Evolutionary conservation across 495 filamentous ascomycete genomes (phyloP).

Genomic region (Annulohypoxylon maeteangense): DNA sequence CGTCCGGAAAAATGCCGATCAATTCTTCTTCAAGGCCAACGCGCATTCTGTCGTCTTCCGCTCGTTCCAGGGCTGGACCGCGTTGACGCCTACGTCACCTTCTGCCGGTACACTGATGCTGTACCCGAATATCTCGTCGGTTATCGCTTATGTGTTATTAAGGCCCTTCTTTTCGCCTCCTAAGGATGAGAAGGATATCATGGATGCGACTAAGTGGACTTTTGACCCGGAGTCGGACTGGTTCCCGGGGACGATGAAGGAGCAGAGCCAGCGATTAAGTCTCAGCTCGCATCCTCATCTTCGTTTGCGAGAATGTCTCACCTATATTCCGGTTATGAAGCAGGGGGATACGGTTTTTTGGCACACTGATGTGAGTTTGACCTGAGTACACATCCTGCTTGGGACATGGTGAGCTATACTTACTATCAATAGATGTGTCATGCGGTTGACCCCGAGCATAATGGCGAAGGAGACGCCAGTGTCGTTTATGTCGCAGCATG

Average conservation of each 20-base stretch:
- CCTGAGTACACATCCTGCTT: neutral
- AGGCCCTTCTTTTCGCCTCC: conserved; percentile 7
- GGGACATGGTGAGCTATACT: neutral
- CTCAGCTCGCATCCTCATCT: conserved; percentile 1
- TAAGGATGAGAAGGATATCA: neutral
- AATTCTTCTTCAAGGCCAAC: conserved; percentile 3
- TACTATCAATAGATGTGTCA: neutral
- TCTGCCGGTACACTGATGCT: neutral
- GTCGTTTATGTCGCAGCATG: neutral
- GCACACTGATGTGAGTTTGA: neutral
- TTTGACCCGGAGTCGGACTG: neutral
- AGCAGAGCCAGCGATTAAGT: conserved; percentile 5
- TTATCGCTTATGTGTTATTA: neutral
- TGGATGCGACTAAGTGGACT: neutral
- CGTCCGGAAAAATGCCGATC: neutral
- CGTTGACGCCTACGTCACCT: neutral
- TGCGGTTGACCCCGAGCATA: conserved; percentile 1
- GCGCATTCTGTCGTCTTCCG: conserved; percentile 5
- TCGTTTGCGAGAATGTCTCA: neutral
- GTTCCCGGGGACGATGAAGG: conserved; percentile 6
- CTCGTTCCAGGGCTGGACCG: conserved; percentile 3
- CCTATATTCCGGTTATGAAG: neutral
- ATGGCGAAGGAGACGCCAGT: neutral
- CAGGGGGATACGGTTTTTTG: neutral
- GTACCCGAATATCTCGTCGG: neutral